phyloP scores from a whole-genome alignment of 371 early-diverging fungal species.

The Zancudomyces culisetae region DNA sequence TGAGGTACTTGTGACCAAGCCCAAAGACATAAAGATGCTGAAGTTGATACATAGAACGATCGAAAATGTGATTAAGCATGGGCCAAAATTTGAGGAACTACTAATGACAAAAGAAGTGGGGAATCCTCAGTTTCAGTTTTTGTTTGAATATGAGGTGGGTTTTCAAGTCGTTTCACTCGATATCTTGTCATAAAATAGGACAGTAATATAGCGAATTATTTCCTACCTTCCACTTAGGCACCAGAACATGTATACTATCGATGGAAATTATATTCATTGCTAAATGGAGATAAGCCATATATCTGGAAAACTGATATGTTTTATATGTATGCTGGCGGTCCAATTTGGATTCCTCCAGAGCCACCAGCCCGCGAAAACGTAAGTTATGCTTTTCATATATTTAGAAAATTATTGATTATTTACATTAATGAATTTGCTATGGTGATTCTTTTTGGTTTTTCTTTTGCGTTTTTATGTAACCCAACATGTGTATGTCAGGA shows the following conservation, averaged over 20 bases:
- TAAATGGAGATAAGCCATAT: conserved; percentile 58
- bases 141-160: conserved; percentile 46
- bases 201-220: neutral
- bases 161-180: too few relatives aligned
- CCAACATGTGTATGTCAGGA: too few relatives aligned
- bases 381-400: conserved; percentile 6
- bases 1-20: conserved; percentile 43
- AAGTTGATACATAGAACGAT: conserved; percentile 66
- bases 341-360: conserved; percentile 72
- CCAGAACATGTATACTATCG: conserved; percentile 75
- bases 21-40: conserved; percentile 33
- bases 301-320: conserved; percentile 66
- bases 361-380: conserved; percentile 51
- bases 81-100: conserved; percentile 53
- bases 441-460: too few relatives aligned
- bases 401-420: too few relatives aligned
- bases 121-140: conserved; percentile 49
- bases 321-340: conserved; percentile 68
- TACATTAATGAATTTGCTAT: too few relatives aligned
- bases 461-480: too few relatives aligned
- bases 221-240: conserved; percentile 21
- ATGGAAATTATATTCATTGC: conserved; percentile 77
- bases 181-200: too few relatives aligned
- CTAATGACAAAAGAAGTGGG: conserved; percentile 43
- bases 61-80: conserved; percentile 58